Conservation (phyloP, 1,284 basidiomycete species). For the Ganoderma boninense region DNA sequence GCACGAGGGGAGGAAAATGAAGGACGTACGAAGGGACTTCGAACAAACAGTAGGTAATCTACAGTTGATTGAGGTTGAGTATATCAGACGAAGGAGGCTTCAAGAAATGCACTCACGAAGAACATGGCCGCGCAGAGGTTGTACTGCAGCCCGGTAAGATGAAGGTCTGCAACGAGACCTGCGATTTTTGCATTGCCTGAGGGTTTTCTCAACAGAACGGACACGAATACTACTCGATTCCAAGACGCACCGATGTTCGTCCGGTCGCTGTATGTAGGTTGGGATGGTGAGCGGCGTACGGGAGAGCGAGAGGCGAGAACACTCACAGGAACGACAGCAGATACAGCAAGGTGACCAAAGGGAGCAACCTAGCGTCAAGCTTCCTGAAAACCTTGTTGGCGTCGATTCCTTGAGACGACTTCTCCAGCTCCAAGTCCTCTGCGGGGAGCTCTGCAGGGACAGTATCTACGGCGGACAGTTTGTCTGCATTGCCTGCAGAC, state of each 20-base stretch:
- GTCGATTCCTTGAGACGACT: not conserved
- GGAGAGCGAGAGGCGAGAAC: not conserved
- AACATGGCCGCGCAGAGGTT: conserved; percentile 29
- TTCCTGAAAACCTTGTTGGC: conserved; percentile 31
- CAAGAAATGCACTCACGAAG: conserved; percentile 18
- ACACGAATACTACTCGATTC: conserved; percentile 39
- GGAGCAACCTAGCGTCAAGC: conserved; percentile 47
- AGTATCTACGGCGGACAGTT: not conserved
- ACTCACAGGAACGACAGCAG: conserved; percentile 51
- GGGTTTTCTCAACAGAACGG: not conserved
- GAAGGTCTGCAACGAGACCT: conserved; percentile 22
- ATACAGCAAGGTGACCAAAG: conserved; percentile 67
- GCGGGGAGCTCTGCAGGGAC: not conserved
- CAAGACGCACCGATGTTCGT: conserved; percentile 72
- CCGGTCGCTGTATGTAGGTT: conserved; percentile 55
- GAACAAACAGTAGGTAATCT: conserved; percentile 29
- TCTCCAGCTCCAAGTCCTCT: not conserved
- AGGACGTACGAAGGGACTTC: conserved; percentile 29
- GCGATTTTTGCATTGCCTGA: conserved; percentile 33
- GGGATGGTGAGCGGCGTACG: conserved; percentile 46
- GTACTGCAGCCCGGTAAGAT: conserved; percentile 28
- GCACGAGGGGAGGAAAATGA: too few relatives aligned
- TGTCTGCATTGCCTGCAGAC: not conserved
- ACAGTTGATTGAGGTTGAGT: not conserved
- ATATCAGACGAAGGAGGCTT: too few relatives aligned